Evolutionary conservation across 192 early-diverging fungal genomes (phyloP).

Genomic region (Gamsiella multidivaricata): DNA sequence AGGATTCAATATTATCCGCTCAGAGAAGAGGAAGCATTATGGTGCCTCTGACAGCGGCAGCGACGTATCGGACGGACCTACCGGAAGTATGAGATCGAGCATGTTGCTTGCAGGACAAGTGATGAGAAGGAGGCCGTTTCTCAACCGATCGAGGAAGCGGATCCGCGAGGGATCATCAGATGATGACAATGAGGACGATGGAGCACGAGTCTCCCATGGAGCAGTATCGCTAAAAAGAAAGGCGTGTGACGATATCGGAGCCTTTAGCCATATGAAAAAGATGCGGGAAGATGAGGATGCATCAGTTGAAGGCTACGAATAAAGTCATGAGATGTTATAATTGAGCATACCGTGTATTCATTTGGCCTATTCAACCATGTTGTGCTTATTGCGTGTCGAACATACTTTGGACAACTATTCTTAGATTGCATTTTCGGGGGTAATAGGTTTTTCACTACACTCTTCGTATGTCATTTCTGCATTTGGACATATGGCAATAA

Average conservation of each 20-base stretch:
- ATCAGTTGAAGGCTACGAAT: background rate
- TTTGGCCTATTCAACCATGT: too few relatives aligned
- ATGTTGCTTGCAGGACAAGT: constrained; percentile 1
- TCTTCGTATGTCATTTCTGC: too few relatives aligned
- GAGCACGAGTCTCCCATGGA: too few relatives aligned
- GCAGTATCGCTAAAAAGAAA: constrained; percentile 9
- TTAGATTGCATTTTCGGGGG: too few relatives aligned
- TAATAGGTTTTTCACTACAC: too few relatives aligned
- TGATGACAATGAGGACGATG: background rate
- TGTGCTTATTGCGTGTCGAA: too few relatives aligned
- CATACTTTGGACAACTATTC: too few relatives aligned
- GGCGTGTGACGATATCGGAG: background rate
- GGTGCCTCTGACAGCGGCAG: background rate
- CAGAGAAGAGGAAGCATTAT: constrained; percentile 11
- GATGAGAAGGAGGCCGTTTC: background rate
- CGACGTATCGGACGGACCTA: background rate
- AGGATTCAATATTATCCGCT: constrained; percentile 5
- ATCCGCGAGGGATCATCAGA: constrained; percentile 4
- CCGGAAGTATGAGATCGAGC: background rate
- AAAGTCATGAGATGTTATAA: background rate
- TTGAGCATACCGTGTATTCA: too few relatives aligned
- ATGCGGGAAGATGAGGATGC: background rate
- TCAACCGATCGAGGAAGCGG: background rate
- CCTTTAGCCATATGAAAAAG: background rate
- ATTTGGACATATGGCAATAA: too few relatives aligned